Percentiles rank a stretch among this genome's conserved stretches.
Evolutionary conservation across 495 filamentous ascomycete species (phyloP).

Genomic region (Neurospora sp.): DNA sequence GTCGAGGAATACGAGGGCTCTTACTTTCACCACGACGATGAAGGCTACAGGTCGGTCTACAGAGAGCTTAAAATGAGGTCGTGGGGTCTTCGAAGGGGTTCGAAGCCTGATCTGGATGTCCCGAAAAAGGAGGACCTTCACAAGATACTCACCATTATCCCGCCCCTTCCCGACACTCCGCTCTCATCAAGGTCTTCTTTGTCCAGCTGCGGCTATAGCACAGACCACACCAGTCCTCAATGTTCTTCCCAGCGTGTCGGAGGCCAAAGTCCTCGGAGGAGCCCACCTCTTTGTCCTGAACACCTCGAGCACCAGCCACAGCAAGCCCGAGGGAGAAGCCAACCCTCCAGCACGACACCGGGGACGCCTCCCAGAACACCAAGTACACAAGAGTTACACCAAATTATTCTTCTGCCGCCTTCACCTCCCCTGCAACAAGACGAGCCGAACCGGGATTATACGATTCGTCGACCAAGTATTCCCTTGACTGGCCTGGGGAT

Average conservation of each 20-base stretch:
- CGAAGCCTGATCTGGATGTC: slow-evolving; percentile 30
- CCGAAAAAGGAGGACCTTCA: slow-evolving; percentile 31
- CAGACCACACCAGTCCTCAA: slow-evolving; percentile 11
- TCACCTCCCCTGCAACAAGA: slow-evolving; percentile 9
- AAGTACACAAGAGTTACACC: not conserved
- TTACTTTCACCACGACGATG: slow-evolving; percentile 20
- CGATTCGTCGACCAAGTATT: not conserved
- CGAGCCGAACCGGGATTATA: not conserved
- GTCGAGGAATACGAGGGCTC: slow-evolving; percentile 24
- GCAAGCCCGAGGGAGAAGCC: slow-evolving; percentile 7
- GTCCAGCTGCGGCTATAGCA: slow-evolving; percentile 29
- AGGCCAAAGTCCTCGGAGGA: slow-evolving; percentile 16
- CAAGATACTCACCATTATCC: slow-evolving; percentile 24
- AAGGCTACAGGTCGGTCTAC: slow-evolving; percentile 9
- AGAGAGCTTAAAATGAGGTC: slow-evolving; percentile 18
- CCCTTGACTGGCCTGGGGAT: not conserved
- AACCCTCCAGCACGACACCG: not conserved
- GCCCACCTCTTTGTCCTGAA: slow-evolving; percentile 17
- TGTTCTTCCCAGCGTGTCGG: slow-evolving; percentile 11
- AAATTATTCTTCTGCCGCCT: slow-evolving; percentile 2
- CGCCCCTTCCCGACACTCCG: slow-evolving; percentile 34
- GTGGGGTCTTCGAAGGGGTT: slow-evolving; percentile 19
- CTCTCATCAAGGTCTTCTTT: slow-evolving; percentile 40
- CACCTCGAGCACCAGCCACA: slow-evolving; percentile 11
- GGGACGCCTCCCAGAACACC: not conserved